Evolutionary conservation across 257 asterid species (phyloP), one percentile per base, ranked within the genome.

Genomic region (Nicotiana undulata): DNA sequence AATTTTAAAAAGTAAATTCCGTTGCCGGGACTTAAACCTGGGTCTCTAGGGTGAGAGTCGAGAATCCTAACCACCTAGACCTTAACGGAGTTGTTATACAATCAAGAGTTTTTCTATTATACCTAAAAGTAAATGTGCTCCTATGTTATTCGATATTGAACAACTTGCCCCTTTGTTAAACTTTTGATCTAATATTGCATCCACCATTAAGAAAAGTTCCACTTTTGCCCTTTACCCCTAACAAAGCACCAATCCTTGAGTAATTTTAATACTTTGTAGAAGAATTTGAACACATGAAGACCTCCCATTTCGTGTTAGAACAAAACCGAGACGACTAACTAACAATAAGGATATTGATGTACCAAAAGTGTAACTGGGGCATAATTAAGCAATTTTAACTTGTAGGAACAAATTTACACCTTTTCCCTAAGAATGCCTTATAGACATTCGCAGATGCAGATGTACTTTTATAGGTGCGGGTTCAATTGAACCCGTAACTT

Each of bases 11-110:
- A 9, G 0, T 0, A 7, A 7, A 53, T 74, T 74, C 44, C 26
- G 61, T 93, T 93, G 94, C 97, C 94, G 93, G 98, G 94, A 90
- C 90, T 90, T 66, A 93, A 90, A 94, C 97, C 93, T 95, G 90
- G 96, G 95, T 91, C 95, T 89, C 93, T 89, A 91, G 93, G 99
- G 97, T 93, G 97, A 93, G 98, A 92, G 95, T 93, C 95, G 93
- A 93, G 94, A 90, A 92, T 92, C 97, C 97, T 93, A 52, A 92
- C 98, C 98, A 95, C 32, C 98, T 93, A 94, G 98, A 94, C 96
- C 90, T 93, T 95, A 91, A 94, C 92, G 96, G 94, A 91, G 1
- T 2, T 9, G 5, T 0, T 4, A 1, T 0, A 8, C 0, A 0
- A 0, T 4, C 0, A 0, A 7, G 46, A 2, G 9, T 11, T 1